Evolutionary conservation across 1,284 basidiomycete genomes (phyloP).

Genomic region (Puccinia horiana): DNA sequence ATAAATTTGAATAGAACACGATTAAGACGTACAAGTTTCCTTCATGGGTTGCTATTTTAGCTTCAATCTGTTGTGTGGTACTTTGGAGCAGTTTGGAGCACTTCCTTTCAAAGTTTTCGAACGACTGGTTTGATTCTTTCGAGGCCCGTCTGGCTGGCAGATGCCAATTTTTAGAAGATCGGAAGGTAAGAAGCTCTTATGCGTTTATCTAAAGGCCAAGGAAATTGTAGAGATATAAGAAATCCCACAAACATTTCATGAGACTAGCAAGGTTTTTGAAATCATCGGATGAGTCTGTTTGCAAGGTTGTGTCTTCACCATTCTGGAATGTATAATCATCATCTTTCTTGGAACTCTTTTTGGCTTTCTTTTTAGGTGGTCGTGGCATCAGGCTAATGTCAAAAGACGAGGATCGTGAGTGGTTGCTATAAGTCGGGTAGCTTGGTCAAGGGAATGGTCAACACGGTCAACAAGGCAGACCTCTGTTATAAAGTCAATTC

Average conservation of each 20-base stretch:
- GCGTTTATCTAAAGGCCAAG: not conserved
- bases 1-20: not conserved
- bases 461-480: not conserved
- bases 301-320: too few species aligned
- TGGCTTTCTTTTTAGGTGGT: conserved; percentile 8
- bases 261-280: not conserved
- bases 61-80: not conserved
- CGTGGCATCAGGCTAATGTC: not conserved
- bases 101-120: conserved; percentile 15
- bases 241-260: not conserved
- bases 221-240: not conserved
- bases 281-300: conserved; percentile 8
- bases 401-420: not conserved
- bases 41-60: not conserved
- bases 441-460: not conserved
- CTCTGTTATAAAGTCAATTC: too few species aligned
- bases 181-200: not conserved
- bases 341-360: not conserved
- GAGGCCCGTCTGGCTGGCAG: not conserved
- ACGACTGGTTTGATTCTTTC: not conserved
- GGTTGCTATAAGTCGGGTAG: not conserved
- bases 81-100: not conserved
- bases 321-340: not conserved
- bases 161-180: not conserved
- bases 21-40: not conserved